Evolutionary conservation across 495 filamentous ascomycete genomes (phyloP).

Genomic region (Aspergillus biplanus): DNA sequence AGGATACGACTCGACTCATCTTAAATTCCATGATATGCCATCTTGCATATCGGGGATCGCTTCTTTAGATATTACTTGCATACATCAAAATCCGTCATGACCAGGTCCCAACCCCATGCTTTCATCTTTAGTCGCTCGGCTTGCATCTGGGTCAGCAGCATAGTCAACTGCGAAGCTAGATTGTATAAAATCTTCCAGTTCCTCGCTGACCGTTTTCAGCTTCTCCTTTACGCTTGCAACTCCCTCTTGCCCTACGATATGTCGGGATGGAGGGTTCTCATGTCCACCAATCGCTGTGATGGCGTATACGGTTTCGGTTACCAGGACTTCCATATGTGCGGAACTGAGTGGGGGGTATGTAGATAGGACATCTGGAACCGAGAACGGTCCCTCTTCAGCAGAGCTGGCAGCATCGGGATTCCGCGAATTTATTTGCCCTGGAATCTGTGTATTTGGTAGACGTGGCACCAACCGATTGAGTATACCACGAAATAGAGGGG

Average conservation of each 20-base stretch:
- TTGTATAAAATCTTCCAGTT: slow-evolving; percentile 93
- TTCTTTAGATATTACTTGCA: slow-evolving; percentile 12
- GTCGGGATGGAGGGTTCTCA: slow-evolving; percentile 91
- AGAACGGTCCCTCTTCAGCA: slow-evolving; percentile 48
- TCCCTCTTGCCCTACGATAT: slow-evolving; percentile 92
- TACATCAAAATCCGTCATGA: slow-evolving; percentile 21
- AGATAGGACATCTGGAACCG: slow-evolving; percentile 60
- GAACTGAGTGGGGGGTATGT: slow-evolving; percentile 72
- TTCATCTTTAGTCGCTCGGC: slow-evolving; percentile 29
- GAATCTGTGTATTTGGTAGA: slow-evolving; percentile 38
- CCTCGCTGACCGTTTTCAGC: slow-evolving; percentile 92
- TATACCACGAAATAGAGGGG: slow-evolving; percentile 79
- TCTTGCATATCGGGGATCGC: background rate
- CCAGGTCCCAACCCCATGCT: slow-evolving; percentile 17
- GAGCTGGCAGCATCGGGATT: slow-evolving; percentile 33
- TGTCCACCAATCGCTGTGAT: slow-evolving; percentile 90
- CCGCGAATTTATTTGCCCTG: slow-evolving; percentile 23
- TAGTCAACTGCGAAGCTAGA: slow-evolving; percentile 85
- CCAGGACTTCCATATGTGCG: slow-evolving; percentile 65
- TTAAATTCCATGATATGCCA: background rate
- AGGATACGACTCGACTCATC: too few relatives aligned
- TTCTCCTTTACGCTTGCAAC: slow-evolving; percentile 92
- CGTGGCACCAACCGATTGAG: slow-evolving; percentile 71
- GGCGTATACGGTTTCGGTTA: slow-evolving; percentile 89
- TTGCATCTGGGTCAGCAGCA: slow-evolving; percentile 43